Percentiles rank a stretch among this genome's conserved stretches.
Evolutionary conservation across 805 yeast species (phyloP).

Genomic region (Tetrapisispora iriomotensis): DNA sequence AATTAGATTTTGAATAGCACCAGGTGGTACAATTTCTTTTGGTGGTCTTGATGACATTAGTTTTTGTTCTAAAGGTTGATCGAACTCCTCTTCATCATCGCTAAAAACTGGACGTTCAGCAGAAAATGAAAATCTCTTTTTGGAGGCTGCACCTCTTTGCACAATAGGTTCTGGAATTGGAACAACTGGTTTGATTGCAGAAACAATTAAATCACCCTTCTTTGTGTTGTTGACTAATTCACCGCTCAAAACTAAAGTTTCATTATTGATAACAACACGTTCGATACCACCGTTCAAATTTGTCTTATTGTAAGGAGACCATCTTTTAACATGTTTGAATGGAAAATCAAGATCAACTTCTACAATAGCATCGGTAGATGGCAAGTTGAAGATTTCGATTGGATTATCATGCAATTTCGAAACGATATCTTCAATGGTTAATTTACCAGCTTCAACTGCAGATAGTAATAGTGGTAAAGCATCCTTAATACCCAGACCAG

Average conservation of each 20-base stretch:
- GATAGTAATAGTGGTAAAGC: constrained; percentile 71
- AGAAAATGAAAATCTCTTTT: constrained; percentile 45
- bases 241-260: constrained; percentile 81
- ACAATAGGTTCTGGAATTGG: constrained; percentile 27
- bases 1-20: constrained; percentile 68
- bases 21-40: constrained; percentile 61
- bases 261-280: constrained; percentile 69
- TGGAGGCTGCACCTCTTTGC: constrained; percentile 30
- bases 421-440: constrained; percentile 65
- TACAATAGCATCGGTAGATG: constrained; percentile 60
- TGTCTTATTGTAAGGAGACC: constrained; percentile 48
- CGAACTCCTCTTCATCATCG: constrained; percentile 39
- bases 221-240: constrained; percentile 50
- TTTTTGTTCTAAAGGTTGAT: constrained; percentile 39
- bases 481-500: constrained; percentile 74
- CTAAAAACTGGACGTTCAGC: constrained; percentile 31
- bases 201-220: constrained; percentile 48
- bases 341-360: constrained; percentile 68
- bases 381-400: constrained; percentile 68
- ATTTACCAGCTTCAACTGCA: constrained; percentile 65
- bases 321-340: constrained; percentile 38
- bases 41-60: constrained; percentile 68
- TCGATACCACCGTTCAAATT: constrained; percentile 74
- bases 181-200: constrained; percentile 34
- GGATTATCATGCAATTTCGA: constrained; percentile 74